Evolutionary conservation across 306 rosid genomes (phyloP).

Genomic region (Vachellia pachyceras): DNA sequence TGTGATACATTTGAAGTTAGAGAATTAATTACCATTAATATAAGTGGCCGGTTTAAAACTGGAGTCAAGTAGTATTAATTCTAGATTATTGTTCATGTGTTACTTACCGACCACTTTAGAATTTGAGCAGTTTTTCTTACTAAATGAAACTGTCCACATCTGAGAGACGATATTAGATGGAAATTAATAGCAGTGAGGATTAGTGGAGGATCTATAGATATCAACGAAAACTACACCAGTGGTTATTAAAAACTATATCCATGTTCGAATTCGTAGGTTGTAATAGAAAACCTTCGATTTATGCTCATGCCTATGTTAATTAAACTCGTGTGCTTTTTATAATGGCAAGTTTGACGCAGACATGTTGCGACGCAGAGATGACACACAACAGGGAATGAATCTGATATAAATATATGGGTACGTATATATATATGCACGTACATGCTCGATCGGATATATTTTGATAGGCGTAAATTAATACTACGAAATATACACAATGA

Average conservation of each 20-base stretch:
- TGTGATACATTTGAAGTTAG: too few relatives aligned
- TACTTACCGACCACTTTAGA: neutral
- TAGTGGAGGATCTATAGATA: neutral
- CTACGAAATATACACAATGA: neutral
- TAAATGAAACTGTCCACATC: neutral
- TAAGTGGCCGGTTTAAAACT: too few relatives aligned
- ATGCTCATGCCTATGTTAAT: too few relatives aligned
- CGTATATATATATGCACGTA: too few relatives aligned
- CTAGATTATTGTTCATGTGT: neutral
- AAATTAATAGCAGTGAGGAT: neutral
- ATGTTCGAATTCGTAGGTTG: neutral
- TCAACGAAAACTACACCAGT: neutral
- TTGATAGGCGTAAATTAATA: neutral
- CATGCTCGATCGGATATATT: neutral
- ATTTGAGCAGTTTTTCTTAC: too few relatives aligned
- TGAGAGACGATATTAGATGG: neutral
- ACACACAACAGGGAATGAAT: neutral
- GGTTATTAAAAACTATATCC: neutral
- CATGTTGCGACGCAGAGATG: neutral
- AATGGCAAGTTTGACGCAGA: neutral
- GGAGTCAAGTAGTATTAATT: too few relatives aligned
- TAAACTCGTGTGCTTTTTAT: neutral
- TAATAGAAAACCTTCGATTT: neutral
- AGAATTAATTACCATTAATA: too few relatives aligned
- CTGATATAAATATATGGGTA: too few relatives aligned